phyloP scores from a whole-genome alignment of 805 yeast species.

The Sungouiella thailandica region DNA sequence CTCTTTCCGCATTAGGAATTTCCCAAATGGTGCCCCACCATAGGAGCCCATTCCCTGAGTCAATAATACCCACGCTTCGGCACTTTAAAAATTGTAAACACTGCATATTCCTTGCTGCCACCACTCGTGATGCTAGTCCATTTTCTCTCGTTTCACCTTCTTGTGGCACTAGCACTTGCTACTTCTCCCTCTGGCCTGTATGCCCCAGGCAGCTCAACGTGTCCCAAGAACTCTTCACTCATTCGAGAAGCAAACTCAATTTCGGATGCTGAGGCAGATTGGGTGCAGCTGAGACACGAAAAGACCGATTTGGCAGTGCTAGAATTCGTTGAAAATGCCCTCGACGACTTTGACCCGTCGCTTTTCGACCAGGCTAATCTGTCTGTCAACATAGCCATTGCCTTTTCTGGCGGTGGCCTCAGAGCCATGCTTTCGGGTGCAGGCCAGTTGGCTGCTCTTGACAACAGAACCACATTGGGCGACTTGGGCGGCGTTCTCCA shows the following conservation, averaged over 20 bases:
- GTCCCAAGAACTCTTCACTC: background rate
- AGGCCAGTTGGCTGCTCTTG: constrained; percentile 15
- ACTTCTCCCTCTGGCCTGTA: background rate
- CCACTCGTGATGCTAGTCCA: background rate
- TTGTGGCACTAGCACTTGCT: background rate
- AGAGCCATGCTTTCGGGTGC: constrained; percentile 31
- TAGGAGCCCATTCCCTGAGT: no score
- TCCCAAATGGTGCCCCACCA: no score
- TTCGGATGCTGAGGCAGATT: background rate
- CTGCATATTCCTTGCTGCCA: no score
- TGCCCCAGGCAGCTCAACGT: background rate
- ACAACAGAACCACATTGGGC: constrained; percentile 20
- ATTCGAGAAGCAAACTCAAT: background rate
- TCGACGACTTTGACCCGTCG: constrained; percentile 2
- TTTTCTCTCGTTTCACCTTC: background rate
- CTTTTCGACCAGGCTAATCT: constrained; percentile 1
- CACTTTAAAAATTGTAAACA: no score
- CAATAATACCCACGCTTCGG: no score
- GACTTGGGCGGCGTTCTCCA: constrained; percentile 71
- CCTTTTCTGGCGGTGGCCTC: constrained; percentile 35
- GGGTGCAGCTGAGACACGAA: background rate
- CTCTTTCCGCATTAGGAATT: no score
- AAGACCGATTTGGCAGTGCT: background rate
- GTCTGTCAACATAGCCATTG: constrained; percentile 20
- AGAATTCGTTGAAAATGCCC: constrained; percentile 5